Evolutionary conservation across 495 filamentous ascomycete species (phyloP), one percentile per base, ranked within the genome.

Genomic region (Penicillium riverlandense): DNA sequence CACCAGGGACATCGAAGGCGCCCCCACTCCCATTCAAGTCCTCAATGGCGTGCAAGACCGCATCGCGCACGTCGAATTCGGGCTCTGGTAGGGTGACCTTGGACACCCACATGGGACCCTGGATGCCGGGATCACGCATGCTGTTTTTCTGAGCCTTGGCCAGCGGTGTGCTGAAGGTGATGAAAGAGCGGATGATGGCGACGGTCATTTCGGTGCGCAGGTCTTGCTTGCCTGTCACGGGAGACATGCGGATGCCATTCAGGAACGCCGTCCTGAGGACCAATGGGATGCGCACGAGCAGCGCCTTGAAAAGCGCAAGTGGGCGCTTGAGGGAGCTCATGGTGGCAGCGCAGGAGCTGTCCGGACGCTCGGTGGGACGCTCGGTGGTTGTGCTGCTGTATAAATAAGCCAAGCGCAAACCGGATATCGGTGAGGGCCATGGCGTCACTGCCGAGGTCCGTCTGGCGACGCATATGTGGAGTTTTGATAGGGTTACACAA

Each of bases 31-130:
- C 58, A 47, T 75, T 76, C 58, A 92, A 62, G 5, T 71, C 72
- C 28, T 85, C 72, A 47, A 95, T 83, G 7, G 77, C 86, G 30
- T 61, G 62, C 35, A 78, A 66, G 6, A 88, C 57, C 0, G 83
- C 62, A 29, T 80, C 66, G 38, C 79, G 75, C 8, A 85, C 61
- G 50, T 81, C 73, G 28, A 71, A 59, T 43, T 78, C 78, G 11
- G 79, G 79, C 22, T 54, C 59, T 0, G 79, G 74, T 16, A 88
- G 62, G 0, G 68, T 72, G 30, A 82, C 77, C 35, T 80, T 85
- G 41, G 77, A 80, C 30, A 95, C 69, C 90, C 90, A 96, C 53
- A 92, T 80, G 29, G 74, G 75, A 4, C 86, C 87, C 55, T 89
- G 88, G 53, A 94, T 69, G 7, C 78, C 80, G 0, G 79, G 78